Base-by-base conservation (phyloP, 306 rosid species). In the Gleditsia sinensis region DNA sequence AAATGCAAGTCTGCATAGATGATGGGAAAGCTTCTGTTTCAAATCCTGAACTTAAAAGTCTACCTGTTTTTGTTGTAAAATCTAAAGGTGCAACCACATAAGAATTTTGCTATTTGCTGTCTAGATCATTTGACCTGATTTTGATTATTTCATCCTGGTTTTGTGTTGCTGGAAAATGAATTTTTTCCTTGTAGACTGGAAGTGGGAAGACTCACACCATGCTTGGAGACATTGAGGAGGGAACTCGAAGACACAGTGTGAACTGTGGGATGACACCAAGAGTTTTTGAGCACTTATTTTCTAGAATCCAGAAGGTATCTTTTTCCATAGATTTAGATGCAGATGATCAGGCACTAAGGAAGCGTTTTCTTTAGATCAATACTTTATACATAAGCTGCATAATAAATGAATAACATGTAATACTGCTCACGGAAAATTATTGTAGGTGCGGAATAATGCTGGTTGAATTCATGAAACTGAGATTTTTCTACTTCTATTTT, bases 241-340 rank as follows among this genome's bases (percentile, higher is more conserved):
- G 97, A 67, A 90, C 99, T 50, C 88, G 96, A 83, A 90, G 99
- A 75, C 97, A 94, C 72, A 92, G 99, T 80, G 96, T 88, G 80
- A 92, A 94, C 78, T 92, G 98, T 61, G 99, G 99, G 83, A 94
- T 94, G 92, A 94, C 99, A 71, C 99, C 99, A 28, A 85, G 99
- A 86, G 96, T 94, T 13, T 94, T 94, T 75, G 98, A 92, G 84
- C 89, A 88, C 60, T 76, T 94, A 58, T 94, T 94, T 86, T 79
- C 98, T 37, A 90, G 98, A 80, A 90, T 94, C 66, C 99, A 94
- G 66, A 94, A 94, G 99, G 99, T 94, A 76, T 32, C 37, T 3
- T 34, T 57, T 73, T 5, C 33, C 72, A 61, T 42, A 23, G 63
- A 53, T 45, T 50, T 33, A 37, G 66, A 75, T 34, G 34, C 54